phyloP scores from a whole-genome alignment of 2,329 filamentous ascomycete species.

The Paradendryphiella salina region DNA sequence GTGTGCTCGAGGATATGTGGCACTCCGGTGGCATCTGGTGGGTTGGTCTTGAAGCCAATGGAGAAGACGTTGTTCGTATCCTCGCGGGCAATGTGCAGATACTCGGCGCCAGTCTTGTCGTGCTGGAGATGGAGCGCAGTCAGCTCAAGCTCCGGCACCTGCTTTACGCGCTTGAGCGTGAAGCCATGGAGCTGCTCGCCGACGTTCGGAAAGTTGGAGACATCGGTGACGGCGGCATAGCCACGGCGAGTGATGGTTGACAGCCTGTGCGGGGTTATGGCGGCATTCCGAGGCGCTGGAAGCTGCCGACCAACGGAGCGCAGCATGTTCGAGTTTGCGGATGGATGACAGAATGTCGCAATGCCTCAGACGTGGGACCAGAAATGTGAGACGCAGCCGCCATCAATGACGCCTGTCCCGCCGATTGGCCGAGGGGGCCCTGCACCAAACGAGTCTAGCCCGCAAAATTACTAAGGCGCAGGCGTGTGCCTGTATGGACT shows the following conservation, averaged over 20 bases:
- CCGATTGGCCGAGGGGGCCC: constrained; percentile 26
- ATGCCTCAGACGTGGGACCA: constrained; percentile 7
- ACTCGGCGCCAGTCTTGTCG: constrained; percentile 93
- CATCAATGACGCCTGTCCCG: constrained; percentile 21
- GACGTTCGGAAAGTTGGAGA: constrained; percentile 73
- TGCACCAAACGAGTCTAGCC: constrained; percentile 18
- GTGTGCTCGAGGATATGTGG: constrained; percentile 98
- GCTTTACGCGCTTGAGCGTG: constrained; percentile 83
- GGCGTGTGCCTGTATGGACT: constrained; percentile 15
- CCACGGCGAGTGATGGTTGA: constrained; percentile 25
- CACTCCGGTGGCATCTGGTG: constrained; percentile 91
- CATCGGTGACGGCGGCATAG: constrained; percentile 71
- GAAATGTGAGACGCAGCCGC: constrained; percentile 19
- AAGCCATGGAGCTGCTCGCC: constrained; percentile 93
- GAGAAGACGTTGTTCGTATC: constrained; percentile 99
- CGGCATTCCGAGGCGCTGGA: constrained; percentile 19
- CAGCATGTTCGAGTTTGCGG: constrained; percentile 39
- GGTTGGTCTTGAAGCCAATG: constrained; percentile 98
- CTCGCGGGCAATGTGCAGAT: constrained; percentile 90
- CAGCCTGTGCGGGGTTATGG: constrained; percentile 17
- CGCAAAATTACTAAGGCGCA: constrained; percentile 27
- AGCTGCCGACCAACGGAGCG: constrained; percentile 41
- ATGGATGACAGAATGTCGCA: constrained; percentile 3
- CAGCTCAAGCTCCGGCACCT: constrained; percentile 90
- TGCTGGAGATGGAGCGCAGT: constrained; percentile 89